phyloP scores from a whole-genome alignment of 768 basidiomycete genomes.

The Amanita thiersii region DNA sequence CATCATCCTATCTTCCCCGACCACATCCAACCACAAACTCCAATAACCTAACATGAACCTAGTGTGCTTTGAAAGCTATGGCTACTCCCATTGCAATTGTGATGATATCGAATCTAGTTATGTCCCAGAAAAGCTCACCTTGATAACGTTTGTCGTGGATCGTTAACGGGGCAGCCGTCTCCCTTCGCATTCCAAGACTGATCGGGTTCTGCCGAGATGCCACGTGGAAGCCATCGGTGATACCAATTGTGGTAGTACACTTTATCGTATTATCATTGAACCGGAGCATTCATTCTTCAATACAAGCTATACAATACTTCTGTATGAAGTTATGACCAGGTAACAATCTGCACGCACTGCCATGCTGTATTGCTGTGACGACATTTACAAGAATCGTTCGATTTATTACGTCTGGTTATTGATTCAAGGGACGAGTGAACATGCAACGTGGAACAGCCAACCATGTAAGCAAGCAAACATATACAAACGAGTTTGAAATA shows the following conservation, averaged over 20 bases:
- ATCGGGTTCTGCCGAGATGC: neutral
- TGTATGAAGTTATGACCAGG: too few species aligned
- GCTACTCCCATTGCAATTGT: neutral
- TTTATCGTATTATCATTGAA: too few species aligned
- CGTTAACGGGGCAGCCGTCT: neutral
- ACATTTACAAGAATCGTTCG: too few species aligned
- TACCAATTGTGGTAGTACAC: too few species aligned
- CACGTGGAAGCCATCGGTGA: neutral
- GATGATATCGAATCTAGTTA: neutral
- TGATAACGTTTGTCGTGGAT: conserved; percentile 39
- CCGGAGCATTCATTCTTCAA: too few species aligned
- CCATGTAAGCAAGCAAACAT: neutral
- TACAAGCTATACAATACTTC: too few species aligned
- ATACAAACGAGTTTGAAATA: conserved; percentile 7
- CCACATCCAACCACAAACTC: conserved; percentile 34
- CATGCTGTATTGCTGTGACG: too few species aligned
- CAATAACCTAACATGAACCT: conserved; percentile 4
- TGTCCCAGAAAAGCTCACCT: conserved; percentile 43
- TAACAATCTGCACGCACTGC: too few species aligned
- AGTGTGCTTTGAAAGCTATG: neutral
- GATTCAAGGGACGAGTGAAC: too few species aligned
- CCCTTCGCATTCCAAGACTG: neutral
- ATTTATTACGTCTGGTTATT: too few species aligned
- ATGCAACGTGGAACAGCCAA: neutral
- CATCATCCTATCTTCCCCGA: conserved; percentile 10